Evolutionary conservation across 805 yeast genomes (phyloP), one percentile per base, ranked within the genome.

Genomic region (Ogataea haglerorum): DNA sequence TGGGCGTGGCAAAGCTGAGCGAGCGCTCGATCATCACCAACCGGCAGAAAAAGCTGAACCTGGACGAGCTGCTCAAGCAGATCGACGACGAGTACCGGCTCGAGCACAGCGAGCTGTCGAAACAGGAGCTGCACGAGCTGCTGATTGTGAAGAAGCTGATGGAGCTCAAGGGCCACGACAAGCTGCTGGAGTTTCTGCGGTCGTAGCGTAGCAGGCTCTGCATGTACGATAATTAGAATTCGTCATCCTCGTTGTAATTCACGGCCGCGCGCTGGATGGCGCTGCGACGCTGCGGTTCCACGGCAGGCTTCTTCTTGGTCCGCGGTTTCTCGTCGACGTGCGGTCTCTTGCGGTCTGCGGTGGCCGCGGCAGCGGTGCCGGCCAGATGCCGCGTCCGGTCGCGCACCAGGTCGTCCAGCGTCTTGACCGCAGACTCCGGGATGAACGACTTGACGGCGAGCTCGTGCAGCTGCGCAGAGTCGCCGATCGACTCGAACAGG

Each of bases 111-210:
- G 30, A 34, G 36, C 38, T 50, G 14, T 21, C 53, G 3, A 51
- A 59, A 24, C 59, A 63, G 3, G 90, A 83, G 48, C 29, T 75
- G 1, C 55, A 63, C 3, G 80, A 80, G 36, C 65, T 85, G 19
- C 45, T 67, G 26, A 65, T 76, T 17, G 73, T 89, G 31, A 81
- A 78, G 53, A 65, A 69, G 51, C 63, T 90, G 37, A 72, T 90
- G 60, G 72, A 76, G 47, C 45, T 75, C 30, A 89, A 85, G 59
- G 95, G 95, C 1, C 73, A 75, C 49, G 86, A 79, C 4, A 73
- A 75, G 34, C 60, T 89, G 31, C 37, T 86, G 48, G 61, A 74
- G 31, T 83, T 87, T 57, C 68, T 88, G 42, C 65, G 65, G 25
- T 48, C 51, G 9, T 46, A 24, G 37, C 49, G 9, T 46, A 19